Evolutionary conservation across 306 rosid genomes (phyloP).

Genomic region (Casuarina equisetifolia): DNA sequence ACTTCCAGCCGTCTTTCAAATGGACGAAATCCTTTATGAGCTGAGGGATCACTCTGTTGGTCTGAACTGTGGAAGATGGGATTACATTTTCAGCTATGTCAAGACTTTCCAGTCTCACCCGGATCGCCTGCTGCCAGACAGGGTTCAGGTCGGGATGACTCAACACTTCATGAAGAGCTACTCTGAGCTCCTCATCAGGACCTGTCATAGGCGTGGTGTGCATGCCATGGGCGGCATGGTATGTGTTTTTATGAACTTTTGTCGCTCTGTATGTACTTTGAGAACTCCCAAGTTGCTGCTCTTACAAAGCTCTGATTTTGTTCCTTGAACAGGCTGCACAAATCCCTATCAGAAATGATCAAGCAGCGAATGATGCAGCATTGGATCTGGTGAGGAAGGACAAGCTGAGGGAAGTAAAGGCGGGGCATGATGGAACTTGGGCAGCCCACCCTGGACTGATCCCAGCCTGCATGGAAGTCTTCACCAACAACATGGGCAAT

Average conservation of each 20-base stretch:
- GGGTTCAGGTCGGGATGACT: conserved; percentile 81
- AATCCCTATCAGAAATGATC: conserved; percentile 78
- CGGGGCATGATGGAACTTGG: conserved; percentile 97
- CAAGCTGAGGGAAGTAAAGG: conserved; percentile 80
- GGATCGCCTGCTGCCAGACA: conserved; percentile 75
- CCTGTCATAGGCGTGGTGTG: conserved; percentile 82
- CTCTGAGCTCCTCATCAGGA: conserved; percentile 80
- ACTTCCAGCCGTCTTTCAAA: conserved; percentile 89
- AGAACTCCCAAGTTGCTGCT: neutral
- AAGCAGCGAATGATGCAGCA: conserved; percentile 78
- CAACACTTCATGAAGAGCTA: conserved; percentile 93
- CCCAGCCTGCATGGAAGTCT: conserved; percentile 67
- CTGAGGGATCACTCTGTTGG: conserved; percentile 86
- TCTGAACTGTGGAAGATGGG: conserved; percentile 94
- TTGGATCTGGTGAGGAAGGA: conserved; percentile 76
- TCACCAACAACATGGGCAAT: conserved; percentile 55
- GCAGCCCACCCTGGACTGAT: conserved; percentile 95
- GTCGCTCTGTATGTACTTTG: neutral
- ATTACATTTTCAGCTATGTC: conserved; percentile 93
- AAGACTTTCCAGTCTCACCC: conserved; percentile 88
- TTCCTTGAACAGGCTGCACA: conserved; percentile 70
- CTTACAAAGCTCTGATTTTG: neutral
- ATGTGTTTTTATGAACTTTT: neutral
- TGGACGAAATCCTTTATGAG: conserved; percentile 90
- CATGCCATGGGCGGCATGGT: conserved; percentile 99